phyloP scores from a whole-genome alignment of 306 rosid genomes.

The Macrotyloma uniflorum region DNA sequence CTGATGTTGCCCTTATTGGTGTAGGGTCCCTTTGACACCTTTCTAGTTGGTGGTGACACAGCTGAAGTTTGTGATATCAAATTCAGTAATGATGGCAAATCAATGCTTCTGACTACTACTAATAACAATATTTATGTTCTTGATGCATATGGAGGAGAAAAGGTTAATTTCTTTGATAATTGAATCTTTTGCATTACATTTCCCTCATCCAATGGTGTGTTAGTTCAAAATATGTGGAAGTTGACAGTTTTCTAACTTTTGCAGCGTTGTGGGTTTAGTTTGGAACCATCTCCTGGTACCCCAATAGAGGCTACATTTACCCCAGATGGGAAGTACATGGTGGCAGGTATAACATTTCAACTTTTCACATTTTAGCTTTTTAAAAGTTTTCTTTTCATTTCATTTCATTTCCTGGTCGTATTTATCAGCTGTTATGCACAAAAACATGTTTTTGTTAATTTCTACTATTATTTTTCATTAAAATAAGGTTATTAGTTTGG shows the following conservation, averaged over 20 bases:
- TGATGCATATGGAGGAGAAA: constrained; percentile 95
- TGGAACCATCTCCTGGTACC: constrained; percentile 86
- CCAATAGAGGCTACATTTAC: constrained; percentile 90
- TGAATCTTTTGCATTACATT: constrained; percentile 15
- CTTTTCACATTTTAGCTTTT: constrained; percentile 21
- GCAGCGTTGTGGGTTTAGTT: constrained; percentile 93
- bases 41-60: constrained; percentile 96
- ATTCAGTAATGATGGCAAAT: constrained; percentile 95
- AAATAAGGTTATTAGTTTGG: background rate
- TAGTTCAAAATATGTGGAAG: constrained; percentile 7
- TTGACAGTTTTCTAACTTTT: constrained; percentile 34
- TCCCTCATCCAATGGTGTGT: background rate
- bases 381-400: background rate
- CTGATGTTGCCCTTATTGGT: constrained; percentile 43
- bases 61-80: constrained; percentile 97
- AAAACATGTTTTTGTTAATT: background rate
- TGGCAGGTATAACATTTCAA: constrained; percentile 68
- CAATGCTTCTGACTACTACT: constrained; percentile 94
- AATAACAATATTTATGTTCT: constrained; percentile 87
- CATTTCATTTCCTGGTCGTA: constrained; percentile 9
- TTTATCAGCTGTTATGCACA: constrained; percentile 12
- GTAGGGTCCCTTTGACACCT: constrained; percentile 97
- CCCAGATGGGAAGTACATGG: constrained; percentile 88
- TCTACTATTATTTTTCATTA: background rate
- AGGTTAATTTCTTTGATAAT: constrained; percentile 56